Evolutionary conservation across 352 stramenopile genomes (phyloP).

Genomic region (Hyaloperonospora arabidopsidis): DNA sequence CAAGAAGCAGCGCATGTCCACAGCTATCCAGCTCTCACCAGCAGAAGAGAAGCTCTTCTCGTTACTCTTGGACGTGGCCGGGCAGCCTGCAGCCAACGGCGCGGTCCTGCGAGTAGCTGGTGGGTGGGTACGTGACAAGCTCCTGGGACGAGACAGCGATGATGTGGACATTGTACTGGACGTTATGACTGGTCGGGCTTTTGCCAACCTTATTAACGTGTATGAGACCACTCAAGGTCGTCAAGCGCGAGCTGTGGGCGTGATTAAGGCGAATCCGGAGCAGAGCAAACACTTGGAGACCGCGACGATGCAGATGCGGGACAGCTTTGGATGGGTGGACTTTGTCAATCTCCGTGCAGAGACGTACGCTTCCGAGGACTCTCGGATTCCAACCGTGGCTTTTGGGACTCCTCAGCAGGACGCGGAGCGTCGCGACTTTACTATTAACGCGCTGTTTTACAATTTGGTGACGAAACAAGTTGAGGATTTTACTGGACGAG

Average conservation of each 20-base stretch:
- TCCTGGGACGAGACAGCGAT: constrained; percentile 77
- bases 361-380: constrained; percentile 85
- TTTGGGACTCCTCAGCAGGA: constrained; percentile 84
- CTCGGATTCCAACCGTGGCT: constrained; percentile 58
- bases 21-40: constrained; percentile 28
- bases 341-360: constrained; percentile 97
- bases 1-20: constrained; percentile 30
- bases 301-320: constrained; percentile 91
- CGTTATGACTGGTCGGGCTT: constrained; percentile 91
- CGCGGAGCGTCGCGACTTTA: constrained; percentile 92
- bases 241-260: constrained; percentile 39
- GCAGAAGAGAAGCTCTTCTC: constrained; percentile 53
- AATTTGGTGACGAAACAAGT: constrained; percentile 92
- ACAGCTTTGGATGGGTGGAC: constrained; percentile 88
- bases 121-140: constrained; percentile 99
- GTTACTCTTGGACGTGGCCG: constrained; percentile 53
- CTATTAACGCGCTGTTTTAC: constrained; percentile 99
- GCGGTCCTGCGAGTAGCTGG: constrained; percentile 92
- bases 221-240: constrained; percentile 54
- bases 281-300: constrained; percentile 99
- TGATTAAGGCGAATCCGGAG: constrained; percentile 81
- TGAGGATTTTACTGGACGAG: constrained; percentile 91
- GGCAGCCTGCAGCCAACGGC: constrained; percentile 34
- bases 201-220: constrained; percentile 79
- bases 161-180: constrained; percentile 98